A percentile compares a stretch with the other conserved stretches of the same genome.
Conservation (phyloP, 129 eudicot species). For the Heracleum sosnowskyi region DNA sequence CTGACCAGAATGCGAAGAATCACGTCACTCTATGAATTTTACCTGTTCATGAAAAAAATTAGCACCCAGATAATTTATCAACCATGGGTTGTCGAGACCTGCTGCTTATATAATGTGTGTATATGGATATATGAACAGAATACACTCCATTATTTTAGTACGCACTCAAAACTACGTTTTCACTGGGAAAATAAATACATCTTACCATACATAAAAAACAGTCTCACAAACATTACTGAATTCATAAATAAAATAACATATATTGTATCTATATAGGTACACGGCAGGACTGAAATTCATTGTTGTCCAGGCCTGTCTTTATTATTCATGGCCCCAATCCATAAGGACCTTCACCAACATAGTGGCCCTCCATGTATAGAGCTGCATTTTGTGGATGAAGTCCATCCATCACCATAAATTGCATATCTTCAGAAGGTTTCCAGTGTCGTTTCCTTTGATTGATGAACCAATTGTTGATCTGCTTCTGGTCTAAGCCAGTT, state of each 20-base stretch:
- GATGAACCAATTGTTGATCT: slow-evolving; percentile 92
- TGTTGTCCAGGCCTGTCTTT: background rate
- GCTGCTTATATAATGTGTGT: no score
- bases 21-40: no score
- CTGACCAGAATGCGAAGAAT: no score
- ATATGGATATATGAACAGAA: no score
- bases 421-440: slow-evolving; percentile 99
- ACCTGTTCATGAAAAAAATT: no score
- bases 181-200: background rate
- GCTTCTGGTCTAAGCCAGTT: slow-evolving; percentile 96
- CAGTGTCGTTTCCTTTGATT: slow-evolving; percentile 97
- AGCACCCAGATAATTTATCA: no score
- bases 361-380: slow-evolving; percentile 87
- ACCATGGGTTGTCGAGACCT: no score
- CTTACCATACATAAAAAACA: background rate
- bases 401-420: slow-evolving; percentile 98
- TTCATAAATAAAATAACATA: background rate
- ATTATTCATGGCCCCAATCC: slow-evolving; percentile 56
- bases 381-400: slow-evolving; percentile 76
- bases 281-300: background rate
- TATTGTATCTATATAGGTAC: background rate
- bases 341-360: slow-evolving; percentile 83
- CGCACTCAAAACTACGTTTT: background rate
- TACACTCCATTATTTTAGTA: background rate
- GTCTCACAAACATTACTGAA: background rate